phyloP scores from a whole-genome alignment of 2,329 filamentous ascomycete species.

The Hortaea werneckii region DNA sequence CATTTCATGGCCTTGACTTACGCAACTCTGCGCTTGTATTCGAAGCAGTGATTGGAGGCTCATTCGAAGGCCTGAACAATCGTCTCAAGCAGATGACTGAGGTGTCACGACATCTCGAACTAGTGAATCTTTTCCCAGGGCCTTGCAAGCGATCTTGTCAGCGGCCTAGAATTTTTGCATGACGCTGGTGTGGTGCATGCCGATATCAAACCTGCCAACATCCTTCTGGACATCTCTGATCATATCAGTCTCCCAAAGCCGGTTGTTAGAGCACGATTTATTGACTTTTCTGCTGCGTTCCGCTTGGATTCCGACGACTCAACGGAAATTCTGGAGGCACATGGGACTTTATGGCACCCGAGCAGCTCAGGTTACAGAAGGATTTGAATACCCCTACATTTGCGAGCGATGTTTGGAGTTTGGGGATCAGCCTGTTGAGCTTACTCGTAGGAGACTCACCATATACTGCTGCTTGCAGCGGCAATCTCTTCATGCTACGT shows the following conservation, averaged over 20 bases:
- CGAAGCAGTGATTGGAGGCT: constrained; percentile 23
- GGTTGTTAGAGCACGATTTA: constrained; percentile 23
- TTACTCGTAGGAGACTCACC: constrained; percentile 33
- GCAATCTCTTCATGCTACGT: constrained; percentile 32
- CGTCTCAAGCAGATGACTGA: constrained; percentile 23
- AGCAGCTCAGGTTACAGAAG: constrained; percentile 22
- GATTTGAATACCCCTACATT: constrained; percentile 22
- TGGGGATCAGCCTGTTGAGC: constrained; percentile 36
- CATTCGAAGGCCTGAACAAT: constrained; percentile 19
- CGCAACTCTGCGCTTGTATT: constrained; percentile 23
- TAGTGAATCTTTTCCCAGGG: constrained; percentile 29
- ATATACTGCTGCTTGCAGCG: constrained; percentile 27
- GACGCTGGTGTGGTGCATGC: constrained; percentile 31
- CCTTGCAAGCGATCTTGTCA: constrained; percentile 31
- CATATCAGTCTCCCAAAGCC: constrained; percentile 12
- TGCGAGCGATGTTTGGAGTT: constrained; percentile 34
- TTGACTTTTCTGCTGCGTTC: constrained; percentile 36
- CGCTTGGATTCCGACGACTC: constrained; percentile 13
- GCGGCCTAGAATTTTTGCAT: constrained; percentile 34
- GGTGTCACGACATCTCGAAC: constrained; percentile 24
- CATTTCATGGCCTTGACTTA: constrained; percentile 25
- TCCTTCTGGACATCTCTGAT: constrained; percentile 27
- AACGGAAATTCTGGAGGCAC: constrained; percentile 31
- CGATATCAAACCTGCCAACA: constrained; percentile 40
- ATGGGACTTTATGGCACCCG: constrained; percentile 36